These are phyloP conservation scores for Ophiostoma ips DNA, from an alignment of 2,329 filamentous ascomycete genomes.

Conservation along the genomic window DNA sequence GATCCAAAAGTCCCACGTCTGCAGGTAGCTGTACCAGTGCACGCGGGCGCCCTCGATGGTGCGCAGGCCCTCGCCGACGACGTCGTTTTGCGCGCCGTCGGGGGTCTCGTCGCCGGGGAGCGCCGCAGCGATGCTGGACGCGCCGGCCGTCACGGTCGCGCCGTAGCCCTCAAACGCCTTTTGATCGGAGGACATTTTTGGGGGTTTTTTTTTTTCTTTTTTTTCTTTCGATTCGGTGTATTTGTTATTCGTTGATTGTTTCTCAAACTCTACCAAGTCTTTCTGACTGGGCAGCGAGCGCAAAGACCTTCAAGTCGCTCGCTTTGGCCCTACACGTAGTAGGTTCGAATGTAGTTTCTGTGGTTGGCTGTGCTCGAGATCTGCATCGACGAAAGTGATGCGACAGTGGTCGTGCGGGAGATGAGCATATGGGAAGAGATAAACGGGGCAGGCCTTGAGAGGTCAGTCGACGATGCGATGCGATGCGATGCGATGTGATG, in stretches of 20 bases:
- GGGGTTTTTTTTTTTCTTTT: background rate
- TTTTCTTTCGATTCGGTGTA: background rate
- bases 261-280: slow-evolving; percentile 26
- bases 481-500: background rate
- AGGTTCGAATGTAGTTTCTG: slow-evolving; percentile 2
- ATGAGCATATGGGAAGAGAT: slow-evolving; percentile 23
- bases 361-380: background rate
- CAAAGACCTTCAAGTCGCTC: slow-evolving; percentile 53
- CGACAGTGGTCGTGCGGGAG: slow-evolving; percentile 3
- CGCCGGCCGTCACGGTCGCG: background rate
- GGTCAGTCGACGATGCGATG: background rate
- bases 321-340: slow-evolving; percentile 29
- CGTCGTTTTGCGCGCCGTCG: slow-evolving; percentile 19
- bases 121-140: background rate
- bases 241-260: background rate
- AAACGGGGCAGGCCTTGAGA: background rate
- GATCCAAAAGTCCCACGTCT: slow-evolving; percentile 77
- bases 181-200: slow-evolving; percentile 4
- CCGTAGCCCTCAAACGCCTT: slow-evolving; percentile 3
- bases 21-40: slow-evolving; percentile 60
- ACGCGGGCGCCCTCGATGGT: slow-evolving; percentile 39
- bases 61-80: slow-evolving; percentile 37
- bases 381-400: slow-evolving; percentile 16
- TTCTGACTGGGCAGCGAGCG: slow-evolving; percentile 46
- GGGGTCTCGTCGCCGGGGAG: slow-evolving; percentile 13